Evolutionary conservation across 2,329 filamentous ascomycete genomes (phyloP).

Genomic region (Berkeleyomyces basicola): DNA sequence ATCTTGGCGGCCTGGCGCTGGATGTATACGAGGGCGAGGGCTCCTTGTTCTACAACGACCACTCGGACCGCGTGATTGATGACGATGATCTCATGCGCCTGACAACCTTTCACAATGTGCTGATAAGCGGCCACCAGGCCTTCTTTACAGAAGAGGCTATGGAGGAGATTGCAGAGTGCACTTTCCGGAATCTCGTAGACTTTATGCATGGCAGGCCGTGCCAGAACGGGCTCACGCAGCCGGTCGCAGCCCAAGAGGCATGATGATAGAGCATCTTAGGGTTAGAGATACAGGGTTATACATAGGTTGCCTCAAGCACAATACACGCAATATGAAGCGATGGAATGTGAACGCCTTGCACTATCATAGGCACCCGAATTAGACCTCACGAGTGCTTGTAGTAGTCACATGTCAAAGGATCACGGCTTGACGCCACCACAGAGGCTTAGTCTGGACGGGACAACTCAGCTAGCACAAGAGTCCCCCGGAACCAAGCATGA

Average conservation of each 20-base stretch:
- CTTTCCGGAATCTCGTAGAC: conserved; percentile 38
- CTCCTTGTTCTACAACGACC: conserved; percentile 48
- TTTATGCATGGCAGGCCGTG: conserved; percentile 23
- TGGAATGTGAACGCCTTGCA: background rate
- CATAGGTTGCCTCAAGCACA: background rate
- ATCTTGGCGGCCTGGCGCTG: conserved; percentile 44
- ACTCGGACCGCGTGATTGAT: conserved; percentile 46
- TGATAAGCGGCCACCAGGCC: conserved; percentile 51
- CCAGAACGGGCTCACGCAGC: conserved; percentile 23
- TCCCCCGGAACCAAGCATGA: no score
- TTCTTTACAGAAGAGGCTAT: conserved; percentile 54
- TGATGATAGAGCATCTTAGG: background rate
- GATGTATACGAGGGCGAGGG: conserved; percentile 54
- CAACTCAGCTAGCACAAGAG: no score
- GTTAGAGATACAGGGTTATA: background rate
- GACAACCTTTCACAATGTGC: conserved; percentile 51
- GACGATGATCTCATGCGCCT: conserved; percentile 50
- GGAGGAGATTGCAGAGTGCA: conserved; percentile 43
- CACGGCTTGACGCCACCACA: no score
- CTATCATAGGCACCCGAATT: background rate
- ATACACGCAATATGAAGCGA: background rate
- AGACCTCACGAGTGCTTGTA: background rate
- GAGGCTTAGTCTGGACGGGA: no score
- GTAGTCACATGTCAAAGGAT: background rate
- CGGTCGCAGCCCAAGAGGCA: background rate